Conservation (phyloP, 768 basidiomycete species). For the Pholiota conissans region DNA sequence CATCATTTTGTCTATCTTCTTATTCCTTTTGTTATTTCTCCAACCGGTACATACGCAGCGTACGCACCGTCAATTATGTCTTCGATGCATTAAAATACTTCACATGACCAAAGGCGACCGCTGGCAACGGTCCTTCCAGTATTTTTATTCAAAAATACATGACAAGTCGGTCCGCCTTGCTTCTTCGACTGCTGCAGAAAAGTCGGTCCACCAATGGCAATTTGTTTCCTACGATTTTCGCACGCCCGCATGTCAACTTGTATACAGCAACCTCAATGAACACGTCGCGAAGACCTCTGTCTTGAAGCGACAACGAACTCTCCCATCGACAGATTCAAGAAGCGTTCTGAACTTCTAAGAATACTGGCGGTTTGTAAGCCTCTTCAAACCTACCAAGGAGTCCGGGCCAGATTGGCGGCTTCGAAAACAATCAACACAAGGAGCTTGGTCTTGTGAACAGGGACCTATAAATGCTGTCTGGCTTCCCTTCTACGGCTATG, state of each 20-base stretch:
- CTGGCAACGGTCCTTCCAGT: background rate
- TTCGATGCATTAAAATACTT: background rate
- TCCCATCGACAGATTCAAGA: background rate
- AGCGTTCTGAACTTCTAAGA: background rate
- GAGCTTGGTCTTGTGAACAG: background rate
- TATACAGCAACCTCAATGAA: too few species aligned
- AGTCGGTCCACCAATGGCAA: too few species aligned
- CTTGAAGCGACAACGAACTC: background rate
- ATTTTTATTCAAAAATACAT: background rate
- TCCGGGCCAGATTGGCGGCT: background rate
- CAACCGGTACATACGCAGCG: too few species aligned
- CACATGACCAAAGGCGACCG: background rate
- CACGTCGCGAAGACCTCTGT: too few species aligned
- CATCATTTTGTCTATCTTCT: background rate
- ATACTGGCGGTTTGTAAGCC: background rate
- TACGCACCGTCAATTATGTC: background rate
- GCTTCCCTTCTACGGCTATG: slow-evolving; percentile 7
- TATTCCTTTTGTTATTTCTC: too few species aligned
- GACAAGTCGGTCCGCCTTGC: background rate
- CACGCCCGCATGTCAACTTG: background rate
- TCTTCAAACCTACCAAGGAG: too few species aligned
- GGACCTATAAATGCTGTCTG: background rate
- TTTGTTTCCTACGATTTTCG: background rate
- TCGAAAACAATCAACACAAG: background rate
- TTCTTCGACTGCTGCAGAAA: background rate